These are phyloP conservation scores for Colletotrichum kahawae DNA, from an alignment of 2,329 filamentous ascomycete species.

Conservation along the genomic window DNA sequence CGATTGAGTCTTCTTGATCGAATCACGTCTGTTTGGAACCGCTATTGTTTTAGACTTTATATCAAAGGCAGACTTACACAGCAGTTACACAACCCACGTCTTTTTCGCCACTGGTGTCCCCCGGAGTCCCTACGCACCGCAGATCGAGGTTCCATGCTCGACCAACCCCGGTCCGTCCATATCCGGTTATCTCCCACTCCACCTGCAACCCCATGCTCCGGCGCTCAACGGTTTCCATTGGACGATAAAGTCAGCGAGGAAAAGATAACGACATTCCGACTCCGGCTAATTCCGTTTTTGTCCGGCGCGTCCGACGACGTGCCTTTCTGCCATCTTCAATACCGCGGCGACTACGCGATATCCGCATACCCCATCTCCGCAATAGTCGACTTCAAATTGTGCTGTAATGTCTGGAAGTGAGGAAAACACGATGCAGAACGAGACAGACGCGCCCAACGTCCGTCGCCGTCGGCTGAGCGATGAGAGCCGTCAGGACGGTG, in stretches of 20 bases:
- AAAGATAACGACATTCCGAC: neutral
- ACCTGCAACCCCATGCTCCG: neutral
- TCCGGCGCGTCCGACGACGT: neutral
- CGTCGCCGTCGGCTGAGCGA: conserved; percentile 11
- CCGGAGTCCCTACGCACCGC: neutral
- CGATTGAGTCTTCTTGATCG: neutral
- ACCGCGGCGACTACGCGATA: neutral
- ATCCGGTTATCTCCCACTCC: conserved; percentile 10
- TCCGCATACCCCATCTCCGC: neutral
- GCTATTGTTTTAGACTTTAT: neutral
- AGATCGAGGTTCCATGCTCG: neutral
- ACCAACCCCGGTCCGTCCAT: neutral
- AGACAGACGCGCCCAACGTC: neutral
- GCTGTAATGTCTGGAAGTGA: too few relatives aligned
- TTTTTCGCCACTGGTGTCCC: neutral
- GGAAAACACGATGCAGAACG: neutral
- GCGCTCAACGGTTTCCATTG: neutral
- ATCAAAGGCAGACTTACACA: neutral
- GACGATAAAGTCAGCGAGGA: neutral
- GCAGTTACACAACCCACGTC: neutral
- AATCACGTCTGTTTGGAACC: neutral
- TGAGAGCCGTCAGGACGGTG: neutral
- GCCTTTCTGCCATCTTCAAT: neutral
- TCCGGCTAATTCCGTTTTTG: conserved; percentile 14
- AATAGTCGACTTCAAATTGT: neutral